Evolutionary conservation across 75 land plant genomes (phyloP).

Genomic region (Selaginella tamariscina): DNA sequence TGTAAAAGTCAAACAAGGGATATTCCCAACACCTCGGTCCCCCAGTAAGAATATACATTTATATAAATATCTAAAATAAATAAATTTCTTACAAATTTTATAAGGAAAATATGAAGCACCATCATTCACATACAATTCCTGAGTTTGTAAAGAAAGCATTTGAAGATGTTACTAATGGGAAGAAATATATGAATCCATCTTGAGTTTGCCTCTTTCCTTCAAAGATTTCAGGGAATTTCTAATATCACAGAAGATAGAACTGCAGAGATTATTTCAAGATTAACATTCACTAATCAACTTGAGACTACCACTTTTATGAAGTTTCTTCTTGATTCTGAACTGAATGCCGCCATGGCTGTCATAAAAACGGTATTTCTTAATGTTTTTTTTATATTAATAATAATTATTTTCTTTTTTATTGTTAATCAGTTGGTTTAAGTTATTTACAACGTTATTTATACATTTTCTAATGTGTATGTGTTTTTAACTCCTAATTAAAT

Average conservation of each 20-base stretch:
- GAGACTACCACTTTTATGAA: slow-evolving; percentile 17
- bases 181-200: slow-evolving; percentile 16
- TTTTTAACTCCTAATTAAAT: background rate
- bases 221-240: slow-evolving; percentile 16
- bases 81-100: too few relatives aligned
- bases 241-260: too few relatives aligned
- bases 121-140: too few relatives aligned
- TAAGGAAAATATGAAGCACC: too few relatives aligned
- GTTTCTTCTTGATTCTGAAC: slow-evolving; percentile 14
- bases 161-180: slow-evolving; percentile 19
- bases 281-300: slow-evolving; percentile 14
- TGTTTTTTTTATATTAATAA: background rate
- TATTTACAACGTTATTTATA: background rate
- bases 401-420: background rate
- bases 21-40: too few relatives aligned
- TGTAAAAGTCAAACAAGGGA: too few relatives aligned
- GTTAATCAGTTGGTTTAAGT: background rate
- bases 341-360: slow-evolving; percentile 14
- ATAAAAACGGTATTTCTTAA: background rate
- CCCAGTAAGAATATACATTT: too few relatives aligned
- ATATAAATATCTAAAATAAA: too few relatives aligned
- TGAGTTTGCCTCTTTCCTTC: slow-evolving; percentile 9
- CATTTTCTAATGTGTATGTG: too few relatives aligned
- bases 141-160: slow-evolving; percentile 17
- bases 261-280: slow-evolving; percentile 11